These are phyloP conservation scores for Apophysomyces trapeziformis DNA, from an alignment of 371 early-diverging fungal genomes.

Conservation along the genomic window DNA sequence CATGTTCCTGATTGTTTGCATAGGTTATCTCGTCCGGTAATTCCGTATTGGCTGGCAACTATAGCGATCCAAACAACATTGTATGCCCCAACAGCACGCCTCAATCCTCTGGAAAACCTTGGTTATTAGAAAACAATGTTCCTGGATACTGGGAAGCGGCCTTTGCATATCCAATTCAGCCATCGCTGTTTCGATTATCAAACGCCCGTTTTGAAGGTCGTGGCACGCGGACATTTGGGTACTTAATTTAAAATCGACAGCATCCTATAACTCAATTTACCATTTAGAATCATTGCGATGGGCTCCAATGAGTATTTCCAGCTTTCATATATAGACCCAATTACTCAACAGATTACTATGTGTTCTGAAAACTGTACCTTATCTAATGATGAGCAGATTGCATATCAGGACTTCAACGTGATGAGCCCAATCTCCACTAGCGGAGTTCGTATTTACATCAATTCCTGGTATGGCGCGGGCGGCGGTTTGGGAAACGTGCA, in stretches of 20 bases:
- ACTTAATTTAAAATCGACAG: neutral
- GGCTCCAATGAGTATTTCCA: slow-evolving; percentile 52
- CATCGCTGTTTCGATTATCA: slow-evolving; percentile 68
- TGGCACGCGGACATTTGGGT: slow-evolving; percentile 68
- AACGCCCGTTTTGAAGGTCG: slow-evolving; percentile 59
- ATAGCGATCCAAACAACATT: slow-evolving; percentile 36
- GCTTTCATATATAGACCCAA: slow-evolving; percentile 68
- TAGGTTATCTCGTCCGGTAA: slow-evolving; percentile 55
- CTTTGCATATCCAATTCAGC: slow-evolving; percentile 61
- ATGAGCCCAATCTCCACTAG: slow-evolving; percentile 28
- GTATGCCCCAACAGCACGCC: slow-evolving; percentile 32
- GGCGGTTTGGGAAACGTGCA: slow-evolving; percentile 74
- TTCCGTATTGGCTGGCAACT: slow-evolving; percentile 26
- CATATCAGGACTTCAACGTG: slow-evolving; percentile 71
- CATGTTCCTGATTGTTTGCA: slow-evolving; percentile 27
- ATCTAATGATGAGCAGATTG: slow-evolving; percentile 41
- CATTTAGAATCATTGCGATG: slow-evolving; percentile 43
- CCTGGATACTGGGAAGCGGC: slow-evolving; percentile 74
- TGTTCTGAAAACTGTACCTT: slow-evolving; percentile 69
- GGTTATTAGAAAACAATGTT: slow-evolving; percentile 73
- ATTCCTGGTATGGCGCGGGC: slow-evolving; percentile 74
- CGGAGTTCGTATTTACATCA: slow-evolving; percentile 68
- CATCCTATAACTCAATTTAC: neutral
- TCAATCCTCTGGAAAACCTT: slow-evolving; percentile 32
- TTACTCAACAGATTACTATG: slow-evolving; percentile 41